Base-by-base conservation (phyloP, 1,284 basidiomycete species). In the Irpex sp. region DNA sequence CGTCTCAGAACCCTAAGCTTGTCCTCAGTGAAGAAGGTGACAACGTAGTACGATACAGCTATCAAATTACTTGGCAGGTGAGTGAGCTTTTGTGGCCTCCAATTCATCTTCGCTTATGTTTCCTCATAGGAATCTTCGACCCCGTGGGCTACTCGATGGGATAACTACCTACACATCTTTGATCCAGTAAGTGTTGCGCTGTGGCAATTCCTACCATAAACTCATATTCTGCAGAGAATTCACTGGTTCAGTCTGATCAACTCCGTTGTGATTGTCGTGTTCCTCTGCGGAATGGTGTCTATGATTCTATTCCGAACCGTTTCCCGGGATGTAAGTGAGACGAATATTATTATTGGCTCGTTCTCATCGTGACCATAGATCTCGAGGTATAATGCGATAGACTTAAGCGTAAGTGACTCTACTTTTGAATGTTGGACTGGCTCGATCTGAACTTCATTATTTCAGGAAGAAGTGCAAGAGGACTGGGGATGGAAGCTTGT, bases 401-500 rank as follows among this genome's bases (percentile, higher is more conserved):
- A 98, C 75, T 79, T 97, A 38, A 92, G 89, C 69, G 93, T 93
- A 73, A 68, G 86, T 71, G 26, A 58, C 55, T 19, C 15, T 17
- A 19, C 38, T n/a, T 21, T 34, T 8, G 40, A 57, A 31, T 49
- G 26, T 57, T 40, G 64, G 65, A 72, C 26, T 47, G 34, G 5
- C n/a, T 49, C 2, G 5, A 51, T 19, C 1, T 4, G 54, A 15
- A 52, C 60, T 13, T 64, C 57, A 62, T 57, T 57, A 52, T 64
- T 65, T 38, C 70, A 94, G 87, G 96, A 98, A 75, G 96, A 98
- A 70, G 93, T 98, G 0, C 96, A 97, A 78, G 96, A 98, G 77
- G 97, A 99, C 72, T 98, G 92, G 83, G 97, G 97, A 3, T 99
- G 97, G 97, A 98, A 98, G 73, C 84, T 97, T 17, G 87, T 98